Evolutionary conservation across 345 rosid genomes (phyloP).

Genomic region (Syzygium jambos): DNA sequence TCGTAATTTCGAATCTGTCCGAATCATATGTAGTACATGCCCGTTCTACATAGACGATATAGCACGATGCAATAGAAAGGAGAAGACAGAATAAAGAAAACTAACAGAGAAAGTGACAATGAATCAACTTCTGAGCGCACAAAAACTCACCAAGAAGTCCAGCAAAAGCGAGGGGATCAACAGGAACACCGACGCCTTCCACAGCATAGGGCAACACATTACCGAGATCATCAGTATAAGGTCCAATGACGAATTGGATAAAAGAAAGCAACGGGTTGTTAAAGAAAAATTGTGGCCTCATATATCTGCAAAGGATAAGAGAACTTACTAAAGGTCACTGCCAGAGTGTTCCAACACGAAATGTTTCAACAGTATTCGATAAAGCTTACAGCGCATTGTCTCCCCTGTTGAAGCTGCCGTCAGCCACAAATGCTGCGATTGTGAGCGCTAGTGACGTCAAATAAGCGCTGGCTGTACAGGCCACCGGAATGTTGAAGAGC

Average conservation of each 20-base stretch:
- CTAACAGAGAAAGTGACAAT: background rate
- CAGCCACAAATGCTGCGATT: conserved; percentile 60
- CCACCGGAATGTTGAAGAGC: conserved; percentile 79
- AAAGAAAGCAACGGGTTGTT: conserved; percentile 86
- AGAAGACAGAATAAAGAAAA: no score
- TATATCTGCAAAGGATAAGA: conserved; percentile 36
- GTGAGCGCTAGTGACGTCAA: conserved; percentile 70
- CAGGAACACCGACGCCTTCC: conserved; percentile 90
- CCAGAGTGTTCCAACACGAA: background rate
- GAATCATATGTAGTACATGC: no score
- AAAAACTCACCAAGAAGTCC: conserved; percentile 71
- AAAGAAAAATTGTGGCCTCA: conserved; percentile 85
- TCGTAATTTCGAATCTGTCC: background rate
- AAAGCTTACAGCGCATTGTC: conserved; percentile 83
- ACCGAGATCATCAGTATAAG: conserved; percentile 84
- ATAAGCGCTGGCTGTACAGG: conserved; percentile 83
- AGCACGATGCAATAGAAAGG: no score
- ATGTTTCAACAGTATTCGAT: background rate
- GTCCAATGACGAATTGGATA: conserved; percentile 77
- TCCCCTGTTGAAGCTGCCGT: conserved; percentile 88
- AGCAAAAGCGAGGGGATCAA: conserved; percentile 91
- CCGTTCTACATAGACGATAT: no score
- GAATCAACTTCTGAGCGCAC: background rate
- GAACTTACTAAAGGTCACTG: background rate
- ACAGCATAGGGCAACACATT: conserved; percentile 87